Conservation (phyloP, 805 yeast genomes). For the Sugiyamaella boreocaroliniensis region DNA sequence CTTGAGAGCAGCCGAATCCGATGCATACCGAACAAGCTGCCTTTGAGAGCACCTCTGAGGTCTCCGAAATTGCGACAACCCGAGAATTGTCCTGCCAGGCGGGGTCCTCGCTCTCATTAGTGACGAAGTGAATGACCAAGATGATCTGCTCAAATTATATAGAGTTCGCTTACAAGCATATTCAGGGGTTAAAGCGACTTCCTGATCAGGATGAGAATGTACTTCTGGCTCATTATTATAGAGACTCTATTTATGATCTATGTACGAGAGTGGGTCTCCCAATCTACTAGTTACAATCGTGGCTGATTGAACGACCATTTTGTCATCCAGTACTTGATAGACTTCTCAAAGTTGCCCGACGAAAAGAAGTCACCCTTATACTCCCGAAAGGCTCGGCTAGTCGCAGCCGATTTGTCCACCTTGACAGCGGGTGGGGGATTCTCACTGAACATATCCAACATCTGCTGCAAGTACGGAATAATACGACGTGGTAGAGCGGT, state of each 20-base stretch:
- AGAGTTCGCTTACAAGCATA: background rate
- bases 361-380: background rate
- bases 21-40: background rate
- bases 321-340: background rate
- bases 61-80: too few species aligned
- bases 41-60: too few species aligned
- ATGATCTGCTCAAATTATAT: too few species aligned
- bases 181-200: background rate
- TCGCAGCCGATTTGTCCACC: background rate
- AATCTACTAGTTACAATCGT: too few species aligned
- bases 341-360: background rate
- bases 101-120: too few species aligned
- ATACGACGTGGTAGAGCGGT: background rate
- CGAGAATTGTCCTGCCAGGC: too few species aligned
- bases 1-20: conserved; percentile 1
- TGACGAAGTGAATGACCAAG: too few species aligned
- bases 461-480: background rate
- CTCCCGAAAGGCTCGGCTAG: background rate
- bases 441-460: background rate
- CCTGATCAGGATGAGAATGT: too few species aligned
- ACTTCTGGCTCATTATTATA: too few species aligned
- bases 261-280: too few species aligned
- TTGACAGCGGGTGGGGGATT: background rate
- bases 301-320: background rate
- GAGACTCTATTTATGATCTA: too few species aligned